Base-by-base conservation (phyloP, 2,329 filamentous ascomycete genomes). In the Ophiocordyceps robertsii region DNA sequence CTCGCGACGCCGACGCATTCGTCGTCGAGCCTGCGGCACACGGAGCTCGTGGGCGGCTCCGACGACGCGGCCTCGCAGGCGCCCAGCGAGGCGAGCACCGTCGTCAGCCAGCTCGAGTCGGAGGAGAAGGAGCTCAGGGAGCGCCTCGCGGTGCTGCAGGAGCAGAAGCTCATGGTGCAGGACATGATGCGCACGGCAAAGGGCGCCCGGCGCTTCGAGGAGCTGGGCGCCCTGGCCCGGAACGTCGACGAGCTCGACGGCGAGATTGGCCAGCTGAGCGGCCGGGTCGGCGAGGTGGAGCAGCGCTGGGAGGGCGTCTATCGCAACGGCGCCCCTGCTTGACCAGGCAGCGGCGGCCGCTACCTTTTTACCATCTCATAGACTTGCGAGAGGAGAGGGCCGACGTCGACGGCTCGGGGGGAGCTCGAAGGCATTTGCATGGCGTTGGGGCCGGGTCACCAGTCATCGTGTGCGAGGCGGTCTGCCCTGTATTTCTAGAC, bases 121-220 rank as follows among this genome's bases (percentile, higher is more conserved):
- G 87, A 95, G 56, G 88, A 95, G 59, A 90, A 86, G 57, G 77
- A 85, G 17, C 65, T 93, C 2, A 75, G 83, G 14, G 88, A 95
- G 54, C 70, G 79, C 4, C 66, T 95, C 12, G 83, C 92, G 29
- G 81, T 95, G 7, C 70, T 95, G 1, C 87, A 95, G 59, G 89
- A 95, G 62, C 89, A 95, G 59, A 82, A 80, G 49, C 94, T 93
- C 61, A 78, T 95, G 63, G 87, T 95, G 0, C 77, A 80, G 32
- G 80, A 85, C 51, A 94, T 94, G 87, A 77, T 94, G 37, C 76
- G 75, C 8, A 77, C 81, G 46, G 86, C 88, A 0, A 82, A 81
- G 39, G 81, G 80, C 36, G 76, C 83, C 11, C 70, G 85, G 27
- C 79, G 85, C 45, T 93, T 94, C 51, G 89, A 95, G 54, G 89